Evolutionary conservation across 2,329 filamentous ascomycete species (phyloP), one percentile per base, ranked within the genome.

Genomic region (Bisporella sp.): DNA sequence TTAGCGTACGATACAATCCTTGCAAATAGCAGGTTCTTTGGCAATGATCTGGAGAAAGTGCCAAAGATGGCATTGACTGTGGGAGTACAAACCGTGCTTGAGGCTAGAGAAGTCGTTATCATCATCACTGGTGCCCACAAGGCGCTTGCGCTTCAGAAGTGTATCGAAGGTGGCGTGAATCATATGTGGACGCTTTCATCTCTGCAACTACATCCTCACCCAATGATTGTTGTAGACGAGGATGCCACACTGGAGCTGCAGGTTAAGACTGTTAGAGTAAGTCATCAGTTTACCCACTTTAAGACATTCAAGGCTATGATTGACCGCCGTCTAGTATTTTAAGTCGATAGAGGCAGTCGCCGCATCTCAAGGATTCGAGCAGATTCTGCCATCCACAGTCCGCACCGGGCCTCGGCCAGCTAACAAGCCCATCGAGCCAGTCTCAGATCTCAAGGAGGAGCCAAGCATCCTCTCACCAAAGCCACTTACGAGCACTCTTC

Each of bases 101-200:
- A 92, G 49, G 84, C 88, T 3, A 74, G 84, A 48, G 89, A 93
- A 68, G 86, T 95, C 7, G 82, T 93, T 31, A 83, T 90, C 59
- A 88, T 95, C 59, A 89, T 90, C 56, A 80, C 87, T 1, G 89
- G 89, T 28, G 82, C 86, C 41, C 86, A 89, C 73, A 95, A 95
- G 69, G 81, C 88, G 1, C 72, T 87, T 33, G 89, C 89, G 31
- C 71, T 95, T 55, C 85, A 91, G 66, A 85, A 82, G 61, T 90
- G 86, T 59, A 80, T 95, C 56, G 89, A 95, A 67, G 84, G 85
- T 50, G 85, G 85, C 31, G 79, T 95, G 54, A 92, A 90, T 67
- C 89, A 93, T 70, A 92, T 92, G 86, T 95, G 89, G 88, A 92
- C 89, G 1, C 76, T 93, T 5, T 92, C 87, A 6, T 82, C 81